These are phyloP conservation scores for Talaromyces verruculosus DNA, from an alignment of 2,329 filamentous ascomycete species.

Conservation along the genomic window DNA sequence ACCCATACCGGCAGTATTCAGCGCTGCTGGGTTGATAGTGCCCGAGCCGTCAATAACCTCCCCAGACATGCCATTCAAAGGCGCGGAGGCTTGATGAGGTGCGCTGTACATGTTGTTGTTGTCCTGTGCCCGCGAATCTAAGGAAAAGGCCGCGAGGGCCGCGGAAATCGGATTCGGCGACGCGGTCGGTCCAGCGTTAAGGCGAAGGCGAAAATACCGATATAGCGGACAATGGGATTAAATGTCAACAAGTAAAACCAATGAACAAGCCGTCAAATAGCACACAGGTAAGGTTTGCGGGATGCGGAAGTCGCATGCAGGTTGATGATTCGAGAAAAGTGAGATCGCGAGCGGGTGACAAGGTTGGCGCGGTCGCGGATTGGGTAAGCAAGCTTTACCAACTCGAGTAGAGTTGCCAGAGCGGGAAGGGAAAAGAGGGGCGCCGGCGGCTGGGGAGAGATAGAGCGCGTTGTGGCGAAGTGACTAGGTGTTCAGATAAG, in stretches of 20 bases:
- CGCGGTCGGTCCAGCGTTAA: slow-evolving; percentile 26
- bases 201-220: slow-evolving; percentile 23
- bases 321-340: slow-evolving; percentile 16
- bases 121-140: slow-evolving; percentile 31
- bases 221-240: not conserved
- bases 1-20: slow-evolving; percentile 71
- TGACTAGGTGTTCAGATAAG: not conserved
- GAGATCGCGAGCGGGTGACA: slow-evolving; percentile 16
- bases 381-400: slow-evolving; percentile 18
- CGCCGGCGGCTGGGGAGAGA: slow-evolving; percentile 15
- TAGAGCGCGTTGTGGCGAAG: slow-evolving; percentile 1
- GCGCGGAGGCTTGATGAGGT: slow-evolving; percentile 53
- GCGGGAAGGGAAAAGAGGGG: slow-evolving; percentile 17
- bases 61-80: slow-evolving; percentile 62
- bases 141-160: slow-evolving; percentile 33
- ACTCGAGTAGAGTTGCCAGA: slow-evolving; percentile 4
- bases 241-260: not conserved
- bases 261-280: slow-evolving; percentile 22
- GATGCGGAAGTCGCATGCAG: slow-evolving; percentile 22
- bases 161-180: slow-evolving; percentile 34
- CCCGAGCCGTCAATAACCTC: slow-evolving; percentile 69
- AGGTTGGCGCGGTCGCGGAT: slow-evolving; percentile 20
- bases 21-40: slow-evolving; percentile 85
- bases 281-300: slow-evolving; percentile 26
- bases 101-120: slow-evolving; percentile 48